These are phyloP conservation scores for Fusarium nygamai DNA, from an alignment of 2,329 filamentous ascomycete genomes.

Conservation along the genomic window DNA sequence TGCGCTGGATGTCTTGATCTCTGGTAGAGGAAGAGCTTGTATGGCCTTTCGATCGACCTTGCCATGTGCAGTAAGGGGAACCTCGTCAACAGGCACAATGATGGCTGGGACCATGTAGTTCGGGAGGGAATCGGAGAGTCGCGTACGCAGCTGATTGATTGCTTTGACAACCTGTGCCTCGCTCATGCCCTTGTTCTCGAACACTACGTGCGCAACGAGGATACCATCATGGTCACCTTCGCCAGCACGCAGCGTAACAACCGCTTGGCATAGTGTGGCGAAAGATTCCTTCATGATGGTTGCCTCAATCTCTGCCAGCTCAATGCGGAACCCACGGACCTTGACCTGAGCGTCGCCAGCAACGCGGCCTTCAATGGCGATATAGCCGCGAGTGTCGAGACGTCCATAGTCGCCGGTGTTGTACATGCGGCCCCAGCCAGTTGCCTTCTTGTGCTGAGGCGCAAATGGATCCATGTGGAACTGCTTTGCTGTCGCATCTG, in stretches of 20 bases:
- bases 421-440: neutral
- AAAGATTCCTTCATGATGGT: conserved; percentile 14
- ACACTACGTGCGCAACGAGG: neutral
- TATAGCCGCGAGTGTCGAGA: conserved; percentile 39
- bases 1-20: neutral
- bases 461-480: neutral
- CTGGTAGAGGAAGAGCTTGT: neutral
- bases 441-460: neutral
- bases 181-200: neutral
- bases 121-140: neutral
- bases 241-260: neutral
- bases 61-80: neutral
- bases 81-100: neutral
- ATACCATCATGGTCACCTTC: neutral
- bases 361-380: conserved; percentile 49
- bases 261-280: neutral
- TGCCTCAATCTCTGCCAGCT: conserved; percentile 53
- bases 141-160: neutral
- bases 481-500: neutral
- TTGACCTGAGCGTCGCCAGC: conserved; percentile 55
- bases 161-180: neutral
- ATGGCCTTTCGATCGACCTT: neutral
- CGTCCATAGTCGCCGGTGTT: neutral
- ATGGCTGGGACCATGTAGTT: neutral
- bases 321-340: conserved; percentile 54